Base-by-base conservation (phyloP, 106 monocot genomes). In the Dioscorea zingiberensis region DNA sequence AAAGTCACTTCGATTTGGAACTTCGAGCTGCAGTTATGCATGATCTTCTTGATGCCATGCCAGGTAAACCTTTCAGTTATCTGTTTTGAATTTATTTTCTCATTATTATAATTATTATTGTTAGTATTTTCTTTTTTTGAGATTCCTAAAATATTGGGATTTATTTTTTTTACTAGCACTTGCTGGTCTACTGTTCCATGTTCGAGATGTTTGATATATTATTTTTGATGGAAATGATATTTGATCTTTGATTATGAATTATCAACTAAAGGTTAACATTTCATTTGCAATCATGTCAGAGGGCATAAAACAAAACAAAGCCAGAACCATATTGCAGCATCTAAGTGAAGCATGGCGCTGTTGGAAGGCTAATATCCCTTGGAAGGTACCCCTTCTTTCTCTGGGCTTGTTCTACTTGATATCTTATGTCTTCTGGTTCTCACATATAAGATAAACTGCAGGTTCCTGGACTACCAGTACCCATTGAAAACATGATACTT, bases 1-100 rank as follows among this genome's bases (percentile, higher is more conserved):
- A 99, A 64, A 93, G 93, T 62, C 98, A 99, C 71, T 99, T 99
- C 55, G 98, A 99, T 72, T 87, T 99, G 86, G 98, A 99, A 63
- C 89, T 99, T 63, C 79, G 98, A 65, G 98, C 98, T 78, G 98
- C 98, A 68, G 98, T 99, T 48, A 99, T 99, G 98, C 98, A 99
- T 76, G 98, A 99, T 89, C 86, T 99, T 53, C 89, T 99, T 69
- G 98, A 99, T 87, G 98, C 98, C 45, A 99, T 99, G 98, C 98
- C 98, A 85, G 94, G 94, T 91, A 32, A 76, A 21, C 27, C 17
- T 32, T 17, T 22, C 24, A 25, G 48, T 27, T 46, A 12, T 47
- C 26, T 72, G 54, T 14, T 55, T 62, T 61, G 21, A 51, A 13
- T 46, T 65, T 44, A n/a, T 58, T 18, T 44, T 58, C 27, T 60